Percentiles rank a stretch among this genome's conserved stretches.
phyloP scores from a whole-genome alignment of 2,329 filamentous ascomycete genomes.

The Apiospora sp. region DNA sequence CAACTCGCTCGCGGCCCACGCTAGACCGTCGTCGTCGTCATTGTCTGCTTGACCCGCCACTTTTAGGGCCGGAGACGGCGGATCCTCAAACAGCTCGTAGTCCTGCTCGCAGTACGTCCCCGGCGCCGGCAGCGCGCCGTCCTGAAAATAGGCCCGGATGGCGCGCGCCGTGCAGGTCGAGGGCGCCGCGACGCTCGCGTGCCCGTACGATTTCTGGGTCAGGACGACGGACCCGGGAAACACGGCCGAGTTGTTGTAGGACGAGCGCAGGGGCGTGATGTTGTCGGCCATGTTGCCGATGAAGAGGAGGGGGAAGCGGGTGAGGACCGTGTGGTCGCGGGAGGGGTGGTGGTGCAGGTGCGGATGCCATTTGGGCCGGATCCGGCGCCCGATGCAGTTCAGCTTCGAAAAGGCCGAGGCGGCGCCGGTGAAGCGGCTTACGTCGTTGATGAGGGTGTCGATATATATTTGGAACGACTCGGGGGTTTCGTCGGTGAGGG shows the following conservation, averaged over 20 bases:
- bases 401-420: constrained; percentile 49
- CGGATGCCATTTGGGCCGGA: constrained; percentile 41
- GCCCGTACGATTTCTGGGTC: constrained; percentile 27
- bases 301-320: constrained; percentile 55
- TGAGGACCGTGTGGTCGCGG: constrained; percentile 36
- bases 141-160: constrained; percentile 33
- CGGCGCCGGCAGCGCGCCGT: constrained; percentile 25
- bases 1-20: constrained; percentile 27
- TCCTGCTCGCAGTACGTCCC: constrained; percentile 25
- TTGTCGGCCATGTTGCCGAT: constrained; percentile 59
- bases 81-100: constrained; percentile 25
- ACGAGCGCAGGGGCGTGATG: constrained; percentile 50
- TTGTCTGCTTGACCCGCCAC: background rate
- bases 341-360: background rate
- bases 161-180: constrained; percentile 35
- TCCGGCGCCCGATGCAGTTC: constrained; percentile 43
- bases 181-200: constrained; percentile 32
- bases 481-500: constrained; percentile 39
- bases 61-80: background rate
- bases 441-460: constrained; percentile 39
- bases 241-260: constrained; percentile 25
- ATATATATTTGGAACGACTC: constrained; percentile 46
- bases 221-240: constrained; percentile 29
- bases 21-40: constrained; percentile 22
- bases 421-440: constrained; percentile 53